phyloP scores from a whole-genome alignment of 179 eudicot genomes.

The Gypsophila paniculata region DNA sequence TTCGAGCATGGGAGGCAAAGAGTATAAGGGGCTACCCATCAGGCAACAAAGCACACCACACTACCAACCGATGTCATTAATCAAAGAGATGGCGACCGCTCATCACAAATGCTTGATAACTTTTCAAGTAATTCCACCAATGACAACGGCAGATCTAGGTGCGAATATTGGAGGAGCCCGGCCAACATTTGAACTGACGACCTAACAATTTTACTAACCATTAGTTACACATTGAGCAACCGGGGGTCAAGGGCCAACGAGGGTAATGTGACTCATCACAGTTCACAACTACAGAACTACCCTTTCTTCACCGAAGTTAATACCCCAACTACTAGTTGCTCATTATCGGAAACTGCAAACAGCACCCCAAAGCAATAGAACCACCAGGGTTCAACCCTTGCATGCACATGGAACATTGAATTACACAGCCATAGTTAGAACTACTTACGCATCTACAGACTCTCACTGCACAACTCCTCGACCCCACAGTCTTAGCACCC shows the following conservation, averaged over 20 bases:
- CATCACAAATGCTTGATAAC: neutral
- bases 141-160: no score
- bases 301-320: constrained; percentile 1
- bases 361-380: no score
- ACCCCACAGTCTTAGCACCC: neutral
- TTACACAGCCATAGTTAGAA: constrained; percentile 9
- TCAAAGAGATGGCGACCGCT: neutral
- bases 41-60: no score
- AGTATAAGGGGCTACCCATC: neutral
- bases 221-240: no score
- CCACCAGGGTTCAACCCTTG: constrained; percentile 23
- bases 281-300: neutral
- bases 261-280: neutral
- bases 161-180: no score
- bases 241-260: no score
- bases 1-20: neutral
- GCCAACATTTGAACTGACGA: no score
- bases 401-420: constrained; percentile 18
- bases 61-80: neutral
- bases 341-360: constrained; percentile 10
- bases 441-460: constrained; percentile 15
- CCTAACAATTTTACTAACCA: no score
- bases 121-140: neutral
- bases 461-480: neutral
- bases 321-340: neutral